Base-by-base conservation (phyloP, 192 early-diverging fungal genomes). In the Mortierella hygrophila region DNA sequence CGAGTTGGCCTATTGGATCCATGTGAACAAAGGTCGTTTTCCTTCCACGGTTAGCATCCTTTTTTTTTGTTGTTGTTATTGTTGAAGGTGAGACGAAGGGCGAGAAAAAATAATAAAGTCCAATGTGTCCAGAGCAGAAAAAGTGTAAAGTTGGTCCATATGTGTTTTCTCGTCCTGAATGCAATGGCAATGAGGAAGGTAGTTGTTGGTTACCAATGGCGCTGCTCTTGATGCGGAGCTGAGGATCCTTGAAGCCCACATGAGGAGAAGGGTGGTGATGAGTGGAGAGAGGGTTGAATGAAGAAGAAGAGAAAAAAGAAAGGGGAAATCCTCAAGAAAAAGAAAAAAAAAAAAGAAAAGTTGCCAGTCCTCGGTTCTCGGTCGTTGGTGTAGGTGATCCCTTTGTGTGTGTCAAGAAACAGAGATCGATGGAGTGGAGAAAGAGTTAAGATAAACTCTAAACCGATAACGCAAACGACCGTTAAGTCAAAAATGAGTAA, bases 181-280 rank as follows among this genome's bases (percentile, higher is more conserved):
- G 55, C n/a, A 65, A 65, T 65, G 60, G 11, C 29, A 32, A 65
- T 29, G 26, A 60, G 10, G 60, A 15, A 7, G 26, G 29, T 65
- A 16, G 60, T 65, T 65, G 60, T 65, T 32, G 18, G 21, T 71
- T 82, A 82, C 81, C 81, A 77, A 65, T 20, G 81, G 81, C 44
- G 81, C 68, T 20, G 44, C 81, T n/a, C 57, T 76, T 68, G 37
- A n/a, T 23, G 75, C 75, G 18, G 81, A 76, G 68, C 49, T 37
- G 23, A 85, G n/a, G 47, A 85, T 79, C 72, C 74, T 85, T 73
- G 52, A 75, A 21, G 82, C 52, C 82, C 82, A 85, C 82, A 85
- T 85, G 77, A 32, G 42, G 72, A 46, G 60, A 29, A 35, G 46
- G 46, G 21, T 26, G 35, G 47, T 49, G 70, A 77, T 38, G 35